A percentile compares a stretch with the other conserved stretches of the same genome.
Conservation (phyloP, 2,329 filamentous ascomycete genomes). For the Fusarium denticulatum region DNA sequence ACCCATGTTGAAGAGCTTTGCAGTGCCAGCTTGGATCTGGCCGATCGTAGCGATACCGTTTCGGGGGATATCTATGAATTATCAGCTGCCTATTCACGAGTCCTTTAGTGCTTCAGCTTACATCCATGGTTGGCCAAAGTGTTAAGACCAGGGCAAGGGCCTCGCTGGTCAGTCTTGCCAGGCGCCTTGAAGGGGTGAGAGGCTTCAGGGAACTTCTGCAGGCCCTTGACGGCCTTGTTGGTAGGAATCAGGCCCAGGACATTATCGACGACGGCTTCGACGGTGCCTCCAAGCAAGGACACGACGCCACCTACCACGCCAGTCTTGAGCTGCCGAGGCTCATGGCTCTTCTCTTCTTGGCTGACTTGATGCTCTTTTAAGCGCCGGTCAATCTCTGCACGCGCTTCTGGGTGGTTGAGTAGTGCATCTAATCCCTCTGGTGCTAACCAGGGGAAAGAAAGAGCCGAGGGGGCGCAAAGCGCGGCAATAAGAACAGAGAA, state of each 20-base stretch:
- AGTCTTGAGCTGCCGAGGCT: constrained; percentile 4
- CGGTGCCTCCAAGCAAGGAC: constrained; percentile 14
- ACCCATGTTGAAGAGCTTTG: constrained; percentile 25
- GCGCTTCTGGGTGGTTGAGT: constrained; percentile 17
- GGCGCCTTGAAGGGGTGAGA: constrained; percentile 14
- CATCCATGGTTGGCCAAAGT: constrained; percentile 24
- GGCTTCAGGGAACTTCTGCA: constrained; percentile 22
- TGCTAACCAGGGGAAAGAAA: constrained; percentile 22
- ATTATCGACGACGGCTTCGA: constrained; percentile 19
- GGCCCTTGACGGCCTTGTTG: constrained; percentile 18
- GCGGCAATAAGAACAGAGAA: constrained; percentile 2
- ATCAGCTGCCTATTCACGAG: background rate
- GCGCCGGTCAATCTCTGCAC: constrained; percentile 19
- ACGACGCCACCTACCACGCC: constrained; percentile 2
- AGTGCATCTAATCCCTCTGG: constrained; percentile 17
- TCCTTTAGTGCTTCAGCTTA: background rate
- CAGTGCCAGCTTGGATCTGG: constrained; percentile 20
- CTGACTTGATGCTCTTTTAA: background rate
- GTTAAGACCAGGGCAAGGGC: constrained; percentile 20
- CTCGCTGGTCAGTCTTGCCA: constrained; percentile 15
- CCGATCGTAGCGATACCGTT: constrained; percentile 21
- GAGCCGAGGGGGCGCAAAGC: constrained; percentile 6
- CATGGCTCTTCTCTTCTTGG: background rate
- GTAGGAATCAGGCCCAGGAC: constrained; percentile 18
- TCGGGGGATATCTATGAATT: constrained; percentile 5